Conservation (phyloP, 2,329 filamentous ascomycete genomes). For the Alternaria sp. region DNA sequence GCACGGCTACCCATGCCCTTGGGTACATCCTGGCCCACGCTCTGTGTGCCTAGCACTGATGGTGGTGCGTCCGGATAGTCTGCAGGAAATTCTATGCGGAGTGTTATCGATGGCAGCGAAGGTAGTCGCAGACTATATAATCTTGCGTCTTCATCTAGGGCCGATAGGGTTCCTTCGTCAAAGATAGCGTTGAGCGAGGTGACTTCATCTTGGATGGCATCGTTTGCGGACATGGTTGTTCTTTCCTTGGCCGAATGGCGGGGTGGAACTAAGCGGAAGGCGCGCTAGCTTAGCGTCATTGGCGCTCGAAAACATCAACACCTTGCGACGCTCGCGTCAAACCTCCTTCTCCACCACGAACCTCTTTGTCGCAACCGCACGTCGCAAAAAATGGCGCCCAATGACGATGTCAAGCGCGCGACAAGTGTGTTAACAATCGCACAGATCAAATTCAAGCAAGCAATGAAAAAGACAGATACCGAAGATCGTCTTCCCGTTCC, state of each 20-base stretch:
- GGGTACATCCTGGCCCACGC: constrained; percentile 72
- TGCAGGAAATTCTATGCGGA: constrained; percentile 72
- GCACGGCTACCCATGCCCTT: constrained; percentile 77
- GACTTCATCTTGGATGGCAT: constrained; percentile 73
- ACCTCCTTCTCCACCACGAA: constrained; percentile 11
- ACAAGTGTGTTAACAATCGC: constrained; percentile 37
- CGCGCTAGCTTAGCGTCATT: constrained; percentile 21
- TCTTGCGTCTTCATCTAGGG: constrained; percentile 36
- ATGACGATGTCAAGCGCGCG: constrained; percentile 35
- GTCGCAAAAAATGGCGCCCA: constrained; percentile 29
- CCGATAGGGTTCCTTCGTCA: constrained; percentile 68
- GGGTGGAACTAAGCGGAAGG: constrained; percentile 19
- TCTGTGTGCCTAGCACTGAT: constrained; percentile 78
- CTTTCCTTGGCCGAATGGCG: constrained; percentile 22
- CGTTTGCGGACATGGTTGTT: constrained; percentile 40
- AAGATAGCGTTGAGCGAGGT: constrained; percentile 89
- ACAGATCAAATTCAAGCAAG: constrained; percentile 42
- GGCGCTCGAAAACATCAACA: constrained; percentile 20
- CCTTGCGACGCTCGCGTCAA: constrained; percentile 1
- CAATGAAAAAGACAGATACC: constrained; percentile 32
- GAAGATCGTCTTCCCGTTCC: constrained; percentile 31
- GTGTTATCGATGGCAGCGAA: constrained; percentile 62
- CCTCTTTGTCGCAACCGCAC: constrained; percentile 12
- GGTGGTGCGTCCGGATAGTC: constrained; percentile 81
- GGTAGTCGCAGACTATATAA: constrained; percentile 69